phyloP scores from a whole-genome alignment of 163 green algal species.

The Chlorella variabilis region DNA sequence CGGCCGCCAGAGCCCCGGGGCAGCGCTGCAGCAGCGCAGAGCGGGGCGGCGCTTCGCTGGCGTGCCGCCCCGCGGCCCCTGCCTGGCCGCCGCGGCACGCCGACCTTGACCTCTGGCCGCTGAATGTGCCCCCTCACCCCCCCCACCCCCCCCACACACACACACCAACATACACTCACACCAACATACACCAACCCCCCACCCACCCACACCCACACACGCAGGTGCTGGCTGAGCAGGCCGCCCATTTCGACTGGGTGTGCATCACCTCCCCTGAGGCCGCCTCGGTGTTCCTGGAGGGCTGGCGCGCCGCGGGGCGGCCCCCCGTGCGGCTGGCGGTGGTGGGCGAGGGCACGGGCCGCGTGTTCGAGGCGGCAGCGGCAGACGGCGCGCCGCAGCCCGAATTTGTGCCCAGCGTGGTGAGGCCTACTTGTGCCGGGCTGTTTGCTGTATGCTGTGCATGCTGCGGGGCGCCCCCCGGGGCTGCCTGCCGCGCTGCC shows the following conservation, averaged over 20 bases:
- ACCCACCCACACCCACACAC: neutral
- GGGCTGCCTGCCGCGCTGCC: no score
- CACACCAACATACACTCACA: no score
- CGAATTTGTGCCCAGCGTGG: conserved; percentile 70
- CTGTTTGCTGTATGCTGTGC: neutral
- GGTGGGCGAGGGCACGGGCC: conserved; percentile 83
- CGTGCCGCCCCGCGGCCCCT: neutral
- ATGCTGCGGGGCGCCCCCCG: no score
- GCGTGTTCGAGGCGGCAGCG: conserved; percentile 64
- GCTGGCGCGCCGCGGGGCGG: conserved; percentile 76
- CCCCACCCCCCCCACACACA: no score
- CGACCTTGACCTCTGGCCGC: no score
- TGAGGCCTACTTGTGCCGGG: conserved; percentile 21
- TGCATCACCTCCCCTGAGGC: conserved; percentile 91
- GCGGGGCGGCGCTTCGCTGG: no score
- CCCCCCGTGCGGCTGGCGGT: conserved; percentile 80
- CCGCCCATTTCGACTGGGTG: conserved; percentile 81
- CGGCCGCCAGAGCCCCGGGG: no score
- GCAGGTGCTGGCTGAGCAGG: conserved; percentile 37
- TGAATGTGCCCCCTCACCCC: no score
- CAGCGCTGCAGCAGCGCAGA: no score
- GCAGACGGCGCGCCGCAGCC: conserved; percentile 37
- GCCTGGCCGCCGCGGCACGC: no score
- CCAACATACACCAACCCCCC: no score
- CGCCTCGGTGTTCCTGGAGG: conserved; percentile 88